Conservation (phyloP, 1,139 yeast species). For the Candida neerlandica region DNA sequence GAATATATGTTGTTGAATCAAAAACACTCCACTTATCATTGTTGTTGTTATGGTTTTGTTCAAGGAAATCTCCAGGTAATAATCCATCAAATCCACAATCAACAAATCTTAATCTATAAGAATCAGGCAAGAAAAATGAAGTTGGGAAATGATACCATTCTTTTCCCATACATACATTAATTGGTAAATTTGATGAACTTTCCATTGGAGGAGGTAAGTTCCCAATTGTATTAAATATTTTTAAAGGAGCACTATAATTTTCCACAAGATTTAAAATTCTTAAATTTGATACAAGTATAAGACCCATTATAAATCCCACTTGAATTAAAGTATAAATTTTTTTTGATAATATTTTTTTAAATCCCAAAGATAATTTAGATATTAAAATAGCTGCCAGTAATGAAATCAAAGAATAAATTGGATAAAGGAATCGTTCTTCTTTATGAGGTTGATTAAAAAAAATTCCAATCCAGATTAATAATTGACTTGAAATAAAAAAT, state of each 20-base stretch:
- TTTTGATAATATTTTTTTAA: constrained; percentile 6
- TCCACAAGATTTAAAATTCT: constrained; percentile 45
- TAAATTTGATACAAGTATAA: constrained; percentile 32
- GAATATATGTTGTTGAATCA: constrained; percentile 44
- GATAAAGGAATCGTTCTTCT: constrained; percentile 90
- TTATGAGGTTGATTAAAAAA: constrained; percentile 84
- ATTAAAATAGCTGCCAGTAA: constrained; percentile 63
- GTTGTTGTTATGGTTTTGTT: too few species aligned
- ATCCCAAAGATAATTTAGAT: constrained; percentile 24
- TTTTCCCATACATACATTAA: constrained; percentile 79
- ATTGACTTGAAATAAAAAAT: constrained; percentile 27
- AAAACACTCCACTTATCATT: constrained; percentile 19
- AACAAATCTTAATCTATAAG: constrained; percentile 65
- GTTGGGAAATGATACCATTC: constrained; percentile 96
- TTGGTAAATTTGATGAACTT: too few species aligned
- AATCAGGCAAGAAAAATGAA: constrained; percentile 72
- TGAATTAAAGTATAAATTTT: constrained; percentile 8
- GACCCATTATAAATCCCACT: constrained; percentile 14
- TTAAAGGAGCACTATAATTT: constrained; percentile 65
- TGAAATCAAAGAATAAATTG: constrained; percentile 71
- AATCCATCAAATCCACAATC: constrained; percentile 83
- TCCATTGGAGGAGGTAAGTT: neutral
- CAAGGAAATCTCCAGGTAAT: constrained; percentile 83
- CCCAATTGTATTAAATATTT: constrained; percentile 16
- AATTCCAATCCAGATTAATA: constrained; percentile 65